These are phyloP conservation scores for Sporobolomyces roseus DNA, from an alignment of 768 basidiomycete species.

Conservation along the genomic window DNA sequence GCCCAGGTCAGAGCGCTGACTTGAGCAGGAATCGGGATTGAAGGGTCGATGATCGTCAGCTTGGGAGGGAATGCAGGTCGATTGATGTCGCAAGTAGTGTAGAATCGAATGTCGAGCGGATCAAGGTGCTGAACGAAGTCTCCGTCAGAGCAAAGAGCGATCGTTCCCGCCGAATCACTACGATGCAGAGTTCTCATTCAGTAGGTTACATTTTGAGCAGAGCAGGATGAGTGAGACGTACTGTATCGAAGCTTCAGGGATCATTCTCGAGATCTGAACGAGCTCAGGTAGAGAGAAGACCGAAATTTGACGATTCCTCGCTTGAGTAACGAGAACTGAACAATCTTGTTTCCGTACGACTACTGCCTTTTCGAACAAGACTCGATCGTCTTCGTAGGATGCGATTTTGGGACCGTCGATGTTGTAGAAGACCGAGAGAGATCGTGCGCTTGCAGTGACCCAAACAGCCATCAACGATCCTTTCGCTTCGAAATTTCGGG, in stretches of 20 bases:
- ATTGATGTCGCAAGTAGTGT: slow-evolving; percentile 28
- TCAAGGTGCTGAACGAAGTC: slow-evolving; percentile 38
- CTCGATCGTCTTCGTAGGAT: slow-evolving; percentile 27
- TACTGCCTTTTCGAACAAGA: slow-evolving; percentile 13
- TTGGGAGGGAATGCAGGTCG: slow-evolving; percentile 35
- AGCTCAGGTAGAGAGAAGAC: slow-evolving; percentile 28
- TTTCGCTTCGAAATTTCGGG: slow-evolving; percentile 22
- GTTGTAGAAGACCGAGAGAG: slow-evolving; percentile 36
- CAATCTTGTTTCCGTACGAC: slow-evolving; percentile 25
- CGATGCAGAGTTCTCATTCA: neutral
- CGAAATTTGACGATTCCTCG: slow-evolving; percentile 13
- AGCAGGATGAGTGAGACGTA: neutral
- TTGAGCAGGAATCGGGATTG: slow-evolving; percentile 26
- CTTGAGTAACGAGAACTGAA: slow-evolving; percentile 28
- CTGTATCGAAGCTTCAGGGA: slow-evolving; percentile 31
- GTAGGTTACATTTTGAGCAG: too few species aligned
- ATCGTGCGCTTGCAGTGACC: slow-evolving; percentile 24
- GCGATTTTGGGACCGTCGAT: slow-evolving; percentile 35
- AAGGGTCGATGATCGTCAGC: slow-evolving; percentile 5
- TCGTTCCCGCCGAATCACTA: slow-evolving; percentile 28
- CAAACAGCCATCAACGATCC: slow-evolving; percentile 35
- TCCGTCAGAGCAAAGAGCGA: slow-evolving; percentile 32
- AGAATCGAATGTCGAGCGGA: slow-evolving; percentile 33
- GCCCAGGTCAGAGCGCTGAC: slow-evolving; percentile 5
- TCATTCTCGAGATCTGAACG: slow-evolving; percentile 12